Base-by-base conservation (phyloP, 352 stramenopile species). In the Phytophthora meadii region DNA sequence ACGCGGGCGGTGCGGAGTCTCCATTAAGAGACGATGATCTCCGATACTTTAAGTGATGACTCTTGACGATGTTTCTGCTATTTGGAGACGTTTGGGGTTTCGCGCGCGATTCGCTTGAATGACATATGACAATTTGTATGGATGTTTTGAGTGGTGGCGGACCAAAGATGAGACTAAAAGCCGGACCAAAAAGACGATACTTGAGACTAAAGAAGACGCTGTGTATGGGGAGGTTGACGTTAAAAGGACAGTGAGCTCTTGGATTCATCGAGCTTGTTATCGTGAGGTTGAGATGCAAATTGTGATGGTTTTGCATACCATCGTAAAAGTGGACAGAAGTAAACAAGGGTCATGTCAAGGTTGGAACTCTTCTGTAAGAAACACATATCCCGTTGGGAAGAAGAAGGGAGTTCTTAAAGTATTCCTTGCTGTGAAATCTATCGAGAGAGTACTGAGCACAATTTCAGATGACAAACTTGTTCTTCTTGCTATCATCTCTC, bases 1-100 rank as follows among this genome's bases (percentile, higher is more conserved):
- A 30, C 53, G 60, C 1, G 45, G 47, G 40, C 57, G 68, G 14
- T 52, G 57, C 25, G 68, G 68, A 22, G 63, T 76, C 58, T 76
- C 28, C 67, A 74, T 74, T 22, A 22, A 22, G 22, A 34, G 30
- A 10, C n/a, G 41, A 65, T 46, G 41, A 52, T 44, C 44, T 63
- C 42, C 15, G 14, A 44, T 45, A 55, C 34, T 15, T 24, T 15
- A 5, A 22, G 25, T 15, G 40, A 39, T 39, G 45, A 25, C 45
- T 64, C 45, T 64, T 63, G 54, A 36, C 42, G 19, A 36, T 37
- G 19, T 34, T 42, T 12, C 52, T 50, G 54, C 45, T 63, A 63
- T 63, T 63, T 55, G 15, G 3, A 32, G 54, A 48, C 15, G 12
- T 9, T 52, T 51, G 48, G 39, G 28, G 37, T 65, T 65, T 65